Base-by-base conservation (phyloP, 257 asterid species). In the Verbascum thapsus region DNA sequence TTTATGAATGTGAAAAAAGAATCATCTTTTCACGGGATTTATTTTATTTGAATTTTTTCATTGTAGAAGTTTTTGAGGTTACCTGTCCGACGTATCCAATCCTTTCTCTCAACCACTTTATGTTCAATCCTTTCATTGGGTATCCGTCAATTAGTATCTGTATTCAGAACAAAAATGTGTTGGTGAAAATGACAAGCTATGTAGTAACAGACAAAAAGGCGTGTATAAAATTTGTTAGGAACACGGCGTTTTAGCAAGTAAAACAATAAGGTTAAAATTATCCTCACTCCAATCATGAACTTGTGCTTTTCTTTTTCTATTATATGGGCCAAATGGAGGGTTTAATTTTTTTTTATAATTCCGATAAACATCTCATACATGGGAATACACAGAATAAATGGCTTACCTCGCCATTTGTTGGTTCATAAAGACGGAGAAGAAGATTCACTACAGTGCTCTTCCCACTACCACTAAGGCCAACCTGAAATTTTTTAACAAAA, bases 81-180 rank as follows among this genome's bases (percentile, higher is more conserved):
- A 91, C 98, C 98, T 92, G 99, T 69, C 99, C 97, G 42, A 94
- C 99, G 16, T 85, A 94, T 80, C 99, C 97, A 23, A 94, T 80
- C 72, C 76, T 85, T 66, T 83, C 94, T 71, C 99, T 79, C 52
- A 89, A 80, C 95, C 95, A 83, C 81, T 76, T 84, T 66, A 82
- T 62, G 70, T 90, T 74, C 78, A 94, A 78, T 67, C 73, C 87
- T 71, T 72, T 73, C 74, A 87, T 64, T 8, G 88, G 90, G 82
- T 82, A 63, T 57, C 89, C 94, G 60, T 94, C 99, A 10, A 94
- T 70, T 53, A 74, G 74, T 74, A 94, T 83, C 99, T 92, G 76
- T 76, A 72, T 38, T 71, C 32, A 56, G 66, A 53, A 71, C 34
- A 66, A 53, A 64, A n/a, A 65, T n/a, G 34, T 8, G 59, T 32